Percentiles rank a stretch among this genome's conserved stretches.
Conservation (phyloP, 768 basidiomycete genomes). For the Tylopilus intermedius region DNA sequence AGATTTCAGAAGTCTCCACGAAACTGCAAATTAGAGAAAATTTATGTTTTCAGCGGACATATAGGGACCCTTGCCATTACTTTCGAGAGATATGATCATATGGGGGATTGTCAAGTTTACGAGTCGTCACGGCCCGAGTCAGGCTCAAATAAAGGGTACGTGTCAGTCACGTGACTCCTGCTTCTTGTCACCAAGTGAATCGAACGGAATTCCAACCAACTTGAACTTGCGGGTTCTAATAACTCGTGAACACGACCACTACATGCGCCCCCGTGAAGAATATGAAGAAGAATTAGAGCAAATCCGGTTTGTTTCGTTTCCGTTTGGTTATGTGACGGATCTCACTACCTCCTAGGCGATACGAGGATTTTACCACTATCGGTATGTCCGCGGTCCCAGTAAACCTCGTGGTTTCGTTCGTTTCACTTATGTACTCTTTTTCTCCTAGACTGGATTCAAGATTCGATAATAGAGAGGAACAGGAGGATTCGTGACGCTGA, state of each 20-base stretch:
- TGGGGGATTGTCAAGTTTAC: no score
- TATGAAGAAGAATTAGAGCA: constrained; percentile 65
- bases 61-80: no score
- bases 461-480: constrained; percentile 84
- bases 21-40: constrained; percentile 1
- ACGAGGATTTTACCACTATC: constrained; percentile 94
- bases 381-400: constrained; percentile 43
- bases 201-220: not conserved
- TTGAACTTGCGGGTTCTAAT: constrained; percentile 11
- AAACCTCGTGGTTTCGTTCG: constrained; percentile 12
- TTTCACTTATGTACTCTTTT: constrained; percentile 8
- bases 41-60: no score
- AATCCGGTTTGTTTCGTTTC: constrained; percentile 44
- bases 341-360: constrained; percentile 53
- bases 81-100: no score
- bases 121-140: no score
- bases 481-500: constrained; percentile 61
- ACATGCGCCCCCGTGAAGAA: constrained; percentile 33
- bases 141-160: no score
- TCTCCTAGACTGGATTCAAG: constrained; percentile 88
- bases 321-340: not conserved
- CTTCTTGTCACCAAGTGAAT: not conserved
- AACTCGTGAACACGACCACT: constrained; percentile 21
- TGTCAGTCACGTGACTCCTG: no score
- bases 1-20: constrained; percentile 9